Evolutionary conservation across 2,329 filamentous ascomycete genomes (phyloP).

Genomic region (Sclerotinia trifoliorum): DNA sequence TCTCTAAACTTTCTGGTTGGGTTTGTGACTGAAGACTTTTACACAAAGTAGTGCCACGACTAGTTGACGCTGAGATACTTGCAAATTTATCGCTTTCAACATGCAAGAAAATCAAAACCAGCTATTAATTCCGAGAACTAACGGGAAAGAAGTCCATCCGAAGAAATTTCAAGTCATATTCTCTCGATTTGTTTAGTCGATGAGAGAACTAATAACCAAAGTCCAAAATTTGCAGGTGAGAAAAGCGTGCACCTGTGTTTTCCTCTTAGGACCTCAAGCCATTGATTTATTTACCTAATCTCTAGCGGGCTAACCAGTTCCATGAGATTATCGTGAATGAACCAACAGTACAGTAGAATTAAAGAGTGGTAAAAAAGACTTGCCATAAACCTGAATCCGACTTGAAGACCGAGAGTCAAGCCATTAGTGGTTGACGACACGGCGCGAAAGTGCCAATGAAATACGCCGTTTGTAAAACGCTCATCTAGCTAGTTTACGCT

Average conservation of each 20-base stretch:
- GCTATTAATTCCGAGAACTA: not conserved
- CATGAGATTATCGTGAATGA: not conserved
- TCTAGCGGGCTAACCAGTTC: not conserved
- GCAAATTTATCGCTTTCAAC: not conserved
- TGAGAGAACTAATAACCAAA: not conserved
- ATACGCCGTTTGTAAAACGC: not conserved
- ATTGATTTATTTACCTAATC: not conserved
- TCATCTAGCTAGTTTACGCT: not conserved
- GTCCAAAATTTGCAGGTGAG: not conserved
- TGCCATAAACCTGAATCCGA: not conserved
- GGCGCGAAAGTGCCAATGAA: not conserved
- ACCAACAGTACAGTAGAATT: not conserved
- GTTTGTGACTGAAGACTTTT: not conserved
- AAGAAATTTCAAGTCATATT: not conserved
- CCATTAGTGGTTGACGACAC: not conserved
- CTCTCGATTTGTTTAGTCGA: not conserved
- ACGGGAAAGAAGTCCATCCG: not conserved
- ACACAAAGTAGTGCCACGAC: not conserved
- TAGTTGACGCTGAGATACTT: not conserved
- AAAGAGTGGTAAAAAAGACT: constrained; percentile 1
- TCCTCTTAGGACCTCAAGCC: not conserved
- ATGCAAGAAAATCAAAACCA: not conserved
- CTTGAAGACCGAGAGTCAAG: not conserved
- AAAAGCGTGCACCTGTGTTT: not conserved
- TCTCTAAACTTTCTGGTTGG: constrained; percentile 1